These are phyloP conservation scores for Saccharomyces hybrid DNA, from an alignment of 1,139 yeast genomes.

Conservation along the genomic window DNA sequence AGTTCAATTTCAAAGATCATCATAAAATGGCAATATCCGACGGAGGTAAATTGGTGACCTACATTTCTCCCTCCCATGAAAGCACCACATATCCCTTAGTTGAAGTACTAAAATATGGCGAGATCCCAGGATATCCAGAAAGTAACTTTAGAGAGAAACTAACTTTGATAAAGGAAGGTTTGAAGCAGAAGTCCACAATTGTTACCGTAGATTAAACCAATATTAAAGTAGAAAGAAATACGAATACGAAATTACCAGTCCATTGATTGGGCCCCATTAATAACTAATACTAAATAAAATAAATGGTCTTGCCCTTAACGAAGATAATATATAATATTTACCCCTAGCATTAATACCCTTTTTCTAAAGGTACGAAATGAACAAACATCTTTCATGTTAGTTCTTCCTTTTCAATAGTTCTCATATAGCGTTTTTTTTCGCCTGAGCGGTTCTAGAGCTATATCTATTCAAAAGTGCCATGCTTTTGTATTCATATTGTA, in stretches of 20 bases:
- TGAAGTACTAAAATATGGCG: slow-evolving; percentile 52
- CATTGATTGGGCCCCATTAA: not conserved
- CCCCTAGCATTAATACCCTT: not conserved
- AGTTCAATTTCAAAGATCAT: slow-evolving; percentile 92
- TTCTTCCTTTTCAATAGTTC: not conserved
- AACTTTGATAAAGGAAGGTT: slow-evolving; percentile 28
- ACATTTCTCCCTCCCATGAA: slow-evolving; percentile 69
- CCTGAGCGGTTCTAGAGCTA: not conserved
- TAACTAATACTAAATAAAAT: not conserved
- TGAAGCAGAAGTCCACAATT: slow-evolving; percentile 30
- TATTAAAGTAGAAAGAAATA: slow-evolving; percentile 29
- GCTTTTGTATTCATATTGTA: no score
- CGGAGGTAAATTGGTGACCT: slow-evolving; percentile 68
- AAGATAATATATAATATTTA: not conserved
- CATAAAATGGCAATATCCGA: slow-evolving; percentile 77
- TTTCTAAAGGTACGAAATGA: not conserved
- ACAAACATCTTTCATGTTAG: not conserved
- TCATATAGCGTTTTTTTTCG: not conserved
- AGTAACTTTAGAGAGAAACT: slow-evolving; percentile 39
- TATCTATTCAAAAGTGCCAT: not conserved
- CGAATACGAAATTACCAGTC: not conserved
- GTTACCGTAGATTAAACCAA: slow-evolving; percentile 19
- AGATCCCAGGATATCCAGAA: slow-evolving; percentile 57
- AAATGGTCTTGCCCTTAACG: not conserved
- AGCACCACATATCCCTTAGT: slow-evolving; percentile 63